Conservation (phyloP, 192 early-diverging fungal genomes). For the Coemansia sp. region DNA sequence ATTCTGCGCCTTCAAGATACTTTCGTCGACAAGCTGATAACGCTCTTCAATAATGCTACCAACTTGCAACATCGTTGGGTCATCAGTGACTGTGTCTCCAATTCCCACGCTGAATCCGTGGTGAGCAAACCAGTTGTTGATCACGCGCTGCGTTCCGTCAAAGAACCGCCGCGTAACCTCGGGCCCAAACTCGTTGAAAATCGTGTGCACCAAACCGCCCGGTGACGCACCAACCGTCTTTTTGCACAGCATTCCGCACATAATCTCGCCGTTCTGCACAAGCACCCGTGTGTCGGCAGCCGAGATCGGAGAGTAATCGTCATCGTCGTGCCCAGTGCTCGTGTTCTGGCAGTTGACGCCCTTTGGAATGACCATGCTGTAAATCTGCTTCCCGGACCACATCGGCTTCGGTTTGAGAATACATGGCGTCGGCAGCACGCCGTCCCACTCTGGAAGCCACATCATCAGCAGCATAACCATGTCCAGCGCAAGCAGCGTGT, state of each 20-base stretch:
- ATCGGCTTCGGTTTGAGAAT: constrained; percentile 95
- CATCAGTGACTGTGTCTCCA: constrained; percentile 95
- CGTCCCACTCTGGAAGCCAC: constrained; percentile 98
- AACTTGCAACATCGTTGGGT: constrained; percentile 73
- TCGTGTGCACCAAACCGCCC: constrained; percentile 90
- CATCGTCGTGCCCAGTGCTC: constrained; percentile 77
- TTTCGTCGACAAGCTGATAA: constrained; percentile 73
- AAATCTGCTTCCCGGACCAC: constrained; percentile 98
- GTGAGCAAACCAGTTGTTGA: constrained; percentile 95
- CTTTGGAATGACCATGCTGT: constrained; percentile 88
- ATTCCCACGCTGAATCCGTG: constrained; percentile 97
- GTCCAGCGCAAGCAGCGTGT: constrained; percentile 83
- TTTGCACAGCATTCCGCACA: constrained; percentile 95
- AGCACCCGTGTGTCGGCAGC: constrained; percentile 89
- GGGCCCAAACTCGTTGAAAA: constrained; percentile 90
- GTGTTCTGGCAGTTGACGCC: constrained; percentile 87
- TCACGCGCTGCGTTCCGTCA: constrained; percentile 86
- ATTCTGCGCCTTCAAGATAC: constrained; percentile 79
- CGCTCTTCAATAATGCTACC: constrained; percentile 72
- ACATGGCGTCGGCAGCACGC: constrained; percentile 85
- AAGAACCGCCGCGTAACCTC: constrained; percentile 87
- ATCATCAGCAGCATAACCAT: constrained; percentile 95
- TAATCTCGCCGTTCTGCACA: constrained; percentile 88
- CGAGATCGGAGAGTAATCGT: constrained; percentile 71
- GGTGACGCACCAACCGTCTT: constrained; percentile 85